A percentile compares a stretch with the other conserved stretches of the same genome.
Evolutionary conservation across 2,329 filamentous ascomycete species (phyloP).

Genomic region (Botrytis paeoniae): DNA sequence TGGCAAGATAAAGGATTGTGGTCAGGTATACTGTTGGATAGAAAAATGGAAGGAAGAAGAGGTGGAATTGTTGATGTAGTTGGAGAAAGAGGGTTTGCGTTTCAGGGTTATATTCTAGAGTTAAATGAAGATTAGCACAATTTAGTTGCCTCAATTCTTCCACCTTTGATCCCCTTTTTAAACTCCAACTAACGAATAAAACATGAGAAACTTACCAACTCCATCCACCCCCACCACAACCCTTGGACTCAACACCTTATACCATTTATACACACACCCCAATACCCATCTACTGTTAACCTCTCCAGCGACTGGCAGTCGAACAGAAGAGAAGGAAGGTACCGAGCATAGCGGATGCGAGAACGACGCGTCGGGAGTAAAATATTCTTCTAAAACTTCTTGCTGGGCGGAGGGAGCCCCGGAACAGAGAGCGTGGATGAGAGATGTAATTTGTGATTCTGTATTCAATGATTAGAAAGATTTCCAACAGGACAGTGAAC

Average conservation of each 20-base stretch:
- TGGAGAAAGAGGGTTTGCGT: slow-evolving; percentile 69
- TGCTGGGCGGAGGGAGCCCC: slow-evolving; percentile 64
- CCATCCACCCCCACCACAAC: slow-evolving; percentile 67
- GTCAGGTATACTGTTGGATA: slow-evolving; percentile 64
- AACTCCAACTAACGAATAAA: no score
- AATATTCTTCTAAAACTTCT: slow-evolving; percentile 66
- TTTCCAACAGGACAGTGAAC: neutral
- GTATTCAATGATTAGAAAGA: neutral
- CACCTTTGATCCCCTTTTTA: no score
- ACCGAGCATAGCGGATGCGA: slow-evolving; percentile 76
- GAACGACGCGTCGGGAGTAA: slow-evolving; percentile 69
- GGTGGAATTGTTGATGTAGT: slow-evolving; percentile 70
- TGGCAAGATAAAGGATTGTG: slow-evolving; percentile 62
- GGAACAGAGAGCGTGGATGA: slow-evolving; percentile 68
- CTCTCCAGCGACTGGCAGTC: slow-evolving; percentile 43
- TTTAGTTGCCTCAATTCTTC: no score
- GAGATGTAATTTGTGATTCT: slow-evolving; percentile 58
- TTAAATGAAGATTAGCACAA: neutral
- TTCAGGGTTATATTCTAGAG: slow-evolving; percentile 61
- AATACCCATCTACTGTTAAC: slow-evolving; percentile 66
- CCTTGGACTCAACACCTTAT: slow-evolving; percentile 75
- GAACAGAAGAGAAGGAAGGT: slow-evolving; percentile 47
- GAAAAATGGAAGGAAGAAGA: slow-evolving; percentile 78
- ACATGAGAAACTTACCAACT: slow-evolving; percentile 41
- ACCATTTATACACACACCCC: slow-evolving; percentile 73